Base-by-base conservation (phyloP, 441 rosid species). In the Syzygium syzygioides region DNA sequence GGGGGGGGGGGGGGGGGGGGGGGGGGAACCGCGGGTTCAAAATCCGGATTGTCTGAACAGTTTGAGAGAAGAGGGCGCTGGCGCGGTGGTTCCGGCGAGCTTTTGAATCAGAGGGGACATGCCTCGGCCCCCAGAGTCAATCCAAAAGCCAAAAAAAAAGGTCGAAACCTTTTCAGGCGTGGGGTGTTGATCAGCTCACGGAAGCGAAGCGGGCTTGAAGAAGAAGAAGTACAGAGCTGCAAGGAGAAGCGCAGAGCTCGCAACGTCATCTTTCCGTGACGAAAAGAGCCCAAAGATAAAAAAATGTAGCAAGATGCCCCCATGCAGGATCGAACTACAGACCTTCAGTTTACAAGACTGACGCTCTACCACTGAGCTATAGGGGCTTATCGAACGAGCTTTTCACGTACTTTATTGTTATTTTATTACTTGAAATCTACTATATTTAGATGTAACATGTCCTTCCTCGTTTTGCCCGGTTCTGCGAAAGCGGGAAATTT, bases 301-400 rank as follows among this genome's bases (percentile, higher is more conserved):
- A 1, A 19, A 37, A 71, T 32, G 34, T 1, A 2, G 14, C 3
- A 71, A 23, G 13, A 5, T 97, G 96, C 98, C 98, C 98, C 41
- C 98, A 96, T 95, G 96, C 98, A 97, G 97, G 98, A 96, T 96
- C 99, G 98, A 97, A 96, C 97, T 95, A 92, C 94, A 95, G 98
- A 95, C 99, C 98, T 97, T 95, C 98, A 95, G 98, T 95, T 96
- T 96, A 93, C 98, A 94, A 96, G 97, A 95, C 97, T 94, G 96
- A 94, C 98, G 96, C 99, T 95, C 98, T 95, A 95, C 99, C 98
- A 96, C 98, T 96, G 98, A 96, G 96, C 99, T 94, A 97, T 94
- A 94, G 79, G 95, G 96, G 98, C 97, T 37, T 14, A 1, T 28
- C 18, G 18, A 37, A 11, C 4, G 3, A 0, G 1, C 0, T 6